Evolutionary conservation across 495 filamentous ascomycete genomes (phyloP).

Genomic region (Chaetomium tenue): DNA sequence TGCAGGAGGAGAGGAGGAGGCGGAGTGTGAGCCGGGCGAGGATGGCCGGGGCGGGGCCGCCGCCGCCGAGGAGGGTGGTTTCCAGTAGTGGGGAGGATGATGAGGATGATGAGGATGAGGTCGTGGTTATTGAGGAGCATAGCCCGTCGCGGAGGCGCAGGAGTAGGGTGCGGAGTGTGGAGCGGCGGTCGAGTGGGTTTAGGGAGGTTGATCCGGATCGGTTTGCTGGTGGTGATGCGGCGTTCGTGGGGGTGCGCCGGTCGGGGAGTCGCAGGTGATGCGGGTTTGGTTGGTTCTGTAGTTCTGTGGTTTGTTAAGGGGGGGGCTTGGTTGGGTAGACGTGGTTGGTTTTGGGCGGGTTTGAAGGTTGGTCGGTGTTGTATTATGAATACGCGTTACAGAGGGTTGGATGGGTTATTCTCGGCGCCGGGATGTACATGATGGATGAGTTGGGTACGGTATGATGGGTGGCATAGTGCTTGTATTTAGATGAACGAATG

Average conservation of each 20-base stretch:
- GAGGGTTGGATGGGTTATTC: background rate
- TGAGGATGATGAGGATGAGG: constrained; percentile 44
- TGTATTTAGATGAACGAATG: background rate
- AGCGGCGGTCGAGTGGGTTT: constrained; percentile 36
- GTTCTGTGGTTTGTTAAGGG: background rate
- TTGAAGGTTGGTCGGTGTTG: background rate
- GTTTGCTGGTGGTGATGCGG: constrained; percentile 35
- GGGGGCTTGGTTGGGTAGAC: background rate
- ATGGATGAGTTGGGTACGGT: background rate
- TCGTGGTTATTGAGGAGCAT: constrained; percentile 50
- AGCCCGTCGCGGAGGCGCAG: constrained; percentile 35
- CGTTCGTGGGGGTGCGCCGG: constrained; percentile 36
- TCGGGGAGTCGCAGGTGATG: constrained; percentile 28
- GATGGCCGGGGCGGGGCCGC: constrained; percentile 24
- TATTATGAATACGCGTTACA: background rate
- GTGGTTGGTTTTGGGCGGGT: background rate
- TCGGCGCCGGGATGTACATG: background rate
- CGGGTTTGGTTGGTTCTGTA: background rate
- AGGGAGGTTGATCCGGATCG: constrained; percentile 37
- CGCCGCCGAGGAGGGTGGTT: constrained; percentile 21
- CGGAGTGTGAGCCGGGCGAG: constrained; percentile 23
- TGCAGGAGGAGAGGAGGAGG: constrained; percentile 37
- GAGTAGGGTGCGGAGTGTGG: constrained; percentile 36
- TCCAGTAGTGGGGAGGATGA: constrained; percentile 31
- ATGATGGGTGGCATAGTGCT: background rate